phyloP scores from a whole-genome alignment of 2,329 filamentous ascomycete species.

The Ceratocystis cubensis region DNA sequence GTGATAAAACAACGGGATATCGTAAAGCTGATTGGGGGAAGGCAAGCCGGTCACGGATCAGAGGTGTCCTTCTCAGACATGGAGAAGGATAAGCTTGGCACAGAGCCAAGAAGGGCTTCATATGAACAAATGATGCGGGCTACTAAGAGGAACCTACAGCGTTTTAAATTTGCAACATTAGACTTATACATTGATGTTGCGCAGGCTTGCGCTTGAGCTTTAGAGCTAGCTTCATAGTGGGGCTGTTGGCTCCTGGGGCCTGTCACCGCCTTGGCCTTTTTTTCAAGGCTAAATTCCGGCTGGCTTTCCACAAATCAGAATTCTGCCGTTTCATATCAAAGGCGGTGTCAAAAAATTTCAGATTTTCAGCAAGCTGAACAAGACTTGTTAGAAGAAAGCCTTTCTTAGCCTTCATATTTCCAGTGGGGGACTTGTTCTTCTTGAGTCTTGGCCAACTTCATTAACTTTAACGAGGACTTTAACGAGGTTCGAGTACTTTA shows the following conservation, averaged over 20 bases:
- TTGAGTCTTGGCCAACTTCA: neutral
- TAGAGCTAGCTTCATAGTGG: slow-evolving; percentile 11
- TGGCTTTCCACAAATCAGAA: slow-evolving; percentile 5
- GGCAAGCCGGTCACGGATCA: neutral
- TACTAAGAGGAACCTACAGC: neutral
- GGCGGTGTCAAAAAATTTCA: slow-evolving; percentile 22
- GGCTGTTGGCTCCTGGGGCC: neutral
- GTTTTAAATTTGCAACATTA: neutral
- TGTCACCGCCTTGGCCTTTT: slow-evolving; percentile 8
- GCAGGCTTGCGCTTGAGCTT: neutral
- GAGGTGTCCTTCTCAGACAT: neutral
- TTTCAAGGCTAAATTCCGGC: slow-evolving; percentile 17
- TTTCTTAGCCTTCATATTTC: slow-evolving; percentile 9
- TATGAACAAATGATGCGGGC: neutral
- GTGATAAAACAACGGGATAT: neutral
- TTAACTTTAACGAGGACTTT: neutral
- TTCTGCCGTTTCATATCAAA: slow-evolving; percentile 19
- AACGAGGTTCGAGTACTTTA: neutral
- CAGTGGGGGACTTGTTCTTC: slow-evolving; percentile 8
- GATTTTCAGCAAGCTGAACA: slow-evolving; percentile 18
- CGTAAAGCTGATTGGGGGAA: neutral
- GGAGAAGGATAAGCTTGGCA: neutral
- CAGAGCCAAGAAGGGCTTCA: neutral
- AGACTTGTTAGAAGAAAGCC: slow-evolving; percentile 4
- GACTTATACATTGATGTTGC: neutral